Evolutionary conservation across 805 yeast genomes (phyloP).

Genomic region (Wickerhamomyces sydowiorum): DNA sequence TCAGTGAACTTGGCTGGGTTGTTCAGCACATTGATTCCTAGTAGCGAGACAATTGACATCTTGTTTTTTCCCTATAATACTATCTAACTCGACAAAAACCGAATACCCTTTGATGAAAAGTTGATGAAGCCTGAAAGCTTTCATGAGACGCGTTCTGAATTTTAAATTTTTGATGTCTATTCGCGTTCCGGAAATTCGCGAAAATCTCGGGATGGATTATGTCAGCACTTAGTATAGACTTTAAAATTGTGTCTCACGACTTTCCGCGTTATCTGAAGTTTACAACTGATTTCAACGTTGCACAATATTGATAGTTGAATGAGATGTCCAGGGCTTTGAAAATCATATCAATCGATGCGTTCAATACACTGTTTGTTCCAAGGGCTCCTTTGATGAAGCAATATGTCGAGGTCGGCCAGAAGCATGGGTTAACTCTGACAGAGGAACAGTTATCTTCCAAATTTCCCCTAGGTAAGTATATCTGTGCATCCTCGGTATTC

Average conservation of each 20-base stretch:
- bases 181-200: neutral
- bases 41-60: slow-evolving; percentile 92
- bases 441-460: slow-evolving; percentile 18
- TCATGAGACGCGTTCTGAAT: no score
- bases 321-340: slow-evolving; percentile 29
- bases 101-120: no score
- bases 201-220: no score
- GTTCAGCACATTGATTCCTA: slow-evolving; percentile 87
- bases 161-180: no score
- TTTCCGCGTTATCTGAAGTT: no score
- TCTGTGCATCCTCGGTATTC: slow-evolving; percentile 1
- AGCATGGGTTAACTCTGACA: slow-evolving; percentile 35
- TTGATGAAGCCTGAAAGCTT: no score
- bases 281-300: no score
- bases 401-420: slow-evolving; percentile 42
- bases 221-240: no score
- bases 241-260: no score
- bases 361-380: slow-evolving; percentile 60
- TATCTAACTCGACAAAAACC: no score
- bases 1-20: slow-evolving; percentile 94
- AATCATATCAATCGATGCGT: slow-evolving; percentile 61
- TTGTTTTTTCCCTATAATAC: no score
- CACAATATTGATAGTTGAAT: no score
- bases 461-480: slow-evolving; percentile 17
- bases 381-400: slow-evolving; percentile 46